phyloP scores from a whole-genome alignment of 371 early-diverging fungal genomes.

The Encephalitozoon hellem region DNA sequence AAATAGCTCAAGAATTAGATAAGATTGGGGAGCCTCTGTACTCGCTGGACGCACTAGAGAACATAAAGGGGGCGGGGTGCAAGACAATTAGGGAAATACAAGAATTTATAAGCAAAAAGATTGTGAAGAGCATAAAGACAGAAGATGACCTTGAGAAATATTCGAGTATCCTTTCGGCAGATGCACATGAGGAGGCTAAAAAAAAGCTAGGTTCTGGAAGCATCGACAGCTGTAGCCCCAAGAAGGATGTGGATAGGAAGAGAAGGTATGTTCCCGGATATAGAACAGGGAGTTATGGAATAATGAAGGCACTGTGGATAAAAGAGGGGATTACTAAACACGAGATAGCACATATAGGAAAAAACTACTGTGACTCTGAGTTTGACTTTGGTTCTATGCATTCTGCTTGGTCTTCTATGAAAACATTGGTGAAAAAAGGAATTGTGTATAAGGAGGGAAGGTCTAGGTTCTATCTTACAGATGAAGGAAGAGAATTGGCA shows the following conservation, averaged over 20 bases:
- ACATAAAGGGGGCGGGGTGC: neutral
- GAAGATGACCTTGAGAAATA: neutral
- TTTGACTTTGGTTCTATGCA: conserved; percentile 26
- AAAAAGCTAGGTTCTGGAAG: no score
- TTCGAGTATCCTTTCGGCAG: neutral
- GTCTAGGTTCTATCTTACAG: conserved; percentile 43
- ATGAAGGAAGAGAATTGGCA: conserved; percentile 27
- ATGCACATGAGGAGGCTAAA: neutral
- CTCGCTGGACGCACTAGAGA: neutral
- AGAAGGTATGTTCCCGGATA: conserved; percentile 68
- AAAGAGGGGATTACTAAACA: conserved; percentile 45
- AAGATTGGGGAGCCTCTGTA: neutral
- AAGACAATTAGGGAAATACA: neutral
- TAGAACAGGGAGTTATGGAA: conserved; percentile 72
- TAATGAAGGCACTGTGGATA: conserved; percentile 68
- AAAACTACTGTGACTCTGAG: conserved; percentile 30
- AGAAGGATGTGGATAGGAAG: neutral
- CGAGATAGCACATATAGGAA: conserved; percentile 22
- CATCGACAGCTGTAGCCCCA: neutral
- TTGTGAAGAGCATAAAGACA: neutral
- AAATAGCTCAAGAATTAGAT: neutral
- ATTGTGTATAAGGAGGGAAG: conserved; percentile 45
- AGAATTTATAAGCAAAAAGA: neutral
- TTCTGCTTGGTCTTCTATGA: conserved; percentile 45
- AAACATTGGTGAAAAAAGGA: conserved; percentile 42